Conservation (phyloP, 441 rosid species). For the Gossypium armourianum region DNA sequence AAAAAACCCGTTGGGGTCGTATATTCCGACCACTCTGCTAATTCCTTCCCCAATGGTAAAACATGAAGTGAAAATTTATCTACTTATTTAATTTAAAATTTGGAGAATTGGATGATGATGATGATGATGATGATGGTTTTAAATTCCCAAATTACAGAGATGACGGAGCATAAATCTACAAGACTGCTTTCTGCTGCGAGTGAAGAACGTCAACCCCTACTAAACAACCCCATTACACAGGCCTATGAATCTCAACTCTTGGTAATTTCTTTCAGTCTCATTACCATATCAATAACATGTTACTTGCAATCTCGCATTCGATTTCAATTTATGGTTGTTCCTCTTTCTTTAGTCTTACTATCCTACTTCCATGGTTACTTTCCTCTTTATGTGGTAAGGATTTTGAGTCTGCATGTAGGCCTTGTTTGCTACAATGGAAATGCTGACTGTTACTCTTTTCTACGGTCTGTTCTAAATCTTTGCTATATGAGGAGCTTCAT, state of each 20-base stretch:
- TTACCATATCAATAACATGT: not conserved
- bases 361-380: not conserved
- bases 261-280: slow-evolving; percentile 1
- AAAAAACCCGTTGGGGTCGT: slow-evolving; percentile 44
- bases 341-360: not conserved
- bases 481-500: not conserved
- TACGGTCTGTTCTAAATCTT: not conserved
- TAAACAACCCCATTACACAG: slow-evolving; percentile 29
- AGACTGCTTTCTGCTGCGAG: slow-evolving; percentile 41
- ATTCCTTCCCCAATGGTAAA: slow-evolving; percentile 9
- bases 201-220: slow-evolving; percentile 26
- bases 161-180: slow-evolving; percentile 40
- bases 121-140: slow-evolving; percentile 16
- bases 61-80: not conserved
- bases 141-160: slow-evolving; percentile 16
- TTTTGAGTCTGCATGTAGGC: not conserved
- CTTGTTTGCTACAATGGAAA: not conserved
- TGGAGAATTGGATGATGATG: not conserved
- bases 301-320: not conserved
- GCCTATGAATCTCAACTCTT: slow-evolving; percentile 20
- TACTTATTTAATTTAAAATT: not conserved
- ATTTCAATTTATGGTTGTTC: not conserved
- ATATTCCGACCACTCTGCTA: slow-evolving; percentile 26
- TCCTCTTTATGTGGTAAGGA: not conserved
- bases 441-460: not conserved